These are phyloP conservation scores for Gossypium lobatum DNA, from an alignment of 441 rosid genomes.

Conservation along the genomic window DNA sequence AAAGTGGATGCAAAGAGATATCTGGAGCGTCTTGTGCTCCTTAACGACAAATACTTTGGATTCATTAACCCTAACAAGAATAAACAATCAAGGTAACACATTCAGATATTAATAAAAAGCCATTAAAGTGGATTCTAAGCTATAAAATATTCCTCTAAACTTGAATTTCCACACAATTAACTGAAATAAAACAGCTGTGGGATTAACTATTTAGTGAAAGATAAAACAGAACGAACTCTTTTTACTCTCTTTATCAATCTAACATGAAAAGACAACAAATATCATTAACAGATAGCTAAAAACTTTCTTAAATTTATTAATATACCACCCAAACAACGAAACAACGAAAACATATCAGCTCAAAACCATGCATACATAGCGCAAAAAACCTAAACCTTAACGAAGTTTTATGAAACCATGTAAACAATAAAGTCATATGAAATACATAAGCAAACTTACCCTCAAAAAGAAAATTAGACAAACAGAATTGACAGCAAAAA, in stretches of 20 bases:
- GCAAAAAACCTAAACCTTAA: not conserved
- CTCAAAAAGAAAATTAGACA: not conserved
- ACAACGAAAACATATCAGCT: not conserved
- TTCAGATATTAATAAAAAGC: not conserved
- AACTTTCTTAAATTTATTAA: not conserved
- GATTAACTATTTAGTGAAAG: not conserved
- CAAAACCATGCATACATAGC: not conserved
- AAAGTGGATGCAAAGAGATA: conserved; percentile 27
- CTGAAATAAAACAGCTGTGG: not conserved
- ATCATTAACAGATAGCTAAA: not conserved
- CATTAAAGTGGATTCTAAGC: not conserved
- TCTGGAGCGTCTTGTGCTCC: conserved; percentile 39
- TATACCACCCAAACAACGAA: not conserved
- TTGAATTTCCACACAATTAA: not conserved
- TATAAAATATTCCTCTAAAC: not conserved
- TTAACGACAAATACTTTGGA: conserved; percentile 20
- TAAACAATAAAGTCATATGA: not conserved
- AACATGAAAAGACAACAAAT: not conserved
- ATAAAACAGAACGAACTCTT: not conserved
- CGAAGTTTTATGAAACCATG: not conserved
- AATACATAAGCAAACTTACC: not conserved
- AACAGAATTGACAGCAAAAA: not conserved
- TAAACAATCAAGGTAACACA: not conserved
- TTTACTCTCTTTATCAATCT: not conserved
- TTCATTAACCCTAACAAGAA: conserved; percentile 46